Evolutionary conservation across 2,329 filamentous ascomycete genomes (phyloP), one percentile per base, ranked within the genome.

Genomic region (Tolypocladium amazonense): DNA sequence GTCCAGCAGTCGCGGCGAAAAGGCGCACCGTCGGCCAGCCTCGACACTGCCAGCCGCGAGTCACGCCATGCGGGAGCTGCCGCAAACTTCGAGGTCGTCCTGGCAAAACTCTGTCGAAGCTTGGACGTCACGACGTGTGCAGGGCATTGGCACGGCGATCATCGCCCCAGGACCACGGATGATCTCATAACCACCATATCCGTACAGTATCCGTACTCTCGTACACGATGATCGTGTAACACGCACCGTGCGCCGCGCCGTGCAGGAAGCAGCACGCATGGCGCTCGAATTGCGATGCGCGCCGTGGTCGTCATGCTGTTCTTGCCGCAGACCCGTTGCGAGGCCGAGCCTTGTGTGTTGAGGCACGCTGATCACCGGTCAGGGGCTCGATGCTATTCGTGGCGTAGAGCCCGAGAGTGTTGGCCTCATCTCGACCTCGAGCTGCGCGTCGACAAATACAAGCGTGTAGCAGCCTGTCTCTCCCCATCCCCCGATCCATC

Each of bases 1-100:
- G 61, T 64, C 55, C 55, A 43, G 47, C 59, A 20, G 55, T 56
- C 9, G 58, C 30, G 15, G 35, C 58, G 47, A 66, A 67, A 68
- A 61, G 62, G 63, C 65, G 63, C 53, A 38, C 25, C 43, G 30
- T 41, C 39, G 20, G 25, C 23, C 43, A 23, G 30, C 15, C 47
- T 43, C 25, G 55, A 30, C n/a, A 4, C 25, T 20, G 15, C 30
- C 18, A 14, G 50, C 18, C 27, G 20, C 50, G 30, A 35, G 47
- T 33, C 47, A n/a, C 30, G 30, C 15, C 11, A 15, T 1, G 39
- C 38, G 55, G 55, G 56, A 50, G 39, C 38, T 35, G 43, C 56
- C 56, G 30, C 11, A 5, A 6, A 20, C 45, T 50, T 27, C 45
- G 15, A 18, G 14, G 27, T 20, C 47, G 5, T 52, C 3, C 18